These are phyloP conservation scores for Mycena venus DNA, from an alignment of 768 basidiomycete genomes.

Conservation along the genomic window DNA sequence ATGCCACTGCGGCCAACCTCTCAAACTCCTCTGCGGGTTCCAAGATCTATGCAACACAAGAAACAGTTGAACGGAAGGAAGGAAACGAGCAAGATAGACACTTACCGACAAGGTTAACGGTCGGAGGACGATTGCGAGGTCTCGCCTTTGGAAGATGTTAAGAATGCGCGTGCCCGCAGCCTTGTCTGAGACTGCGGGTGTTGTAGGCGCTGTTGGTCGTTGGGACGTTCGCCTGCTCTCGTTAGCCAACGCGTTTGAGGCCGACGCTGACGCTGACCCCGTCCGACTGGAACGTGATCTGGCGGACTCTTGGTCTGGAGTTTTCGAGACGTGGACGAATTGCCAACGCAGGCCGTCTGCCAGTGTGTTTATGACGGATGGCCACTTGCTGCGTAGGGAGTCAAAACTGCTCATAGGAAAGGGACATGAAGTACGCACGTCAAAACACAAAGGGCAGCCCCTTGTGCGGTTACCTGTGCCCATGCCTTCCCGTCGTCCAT, in stretches of 20 bases:
- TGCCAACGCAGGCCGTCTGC: not conserved
- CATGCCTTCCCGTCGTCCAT: not conserved
- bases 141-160: not conserved
- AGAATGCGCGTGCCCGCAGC: not conserved
- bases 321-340: not conserved
- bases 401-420: not conserved
- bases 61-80: not conserved
- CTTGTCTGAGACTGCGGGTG: not conserved
- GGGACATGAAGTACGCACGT: not conserved
- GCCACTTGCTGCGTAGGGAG: not conserved
- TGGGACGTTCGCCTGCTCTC: too few relatives aligned
- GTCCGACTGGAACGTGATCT: too few relatives aligned
- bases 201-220: too few relatives aligned
- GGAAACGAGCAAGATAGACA: not conserved
- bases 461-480: not conserved
- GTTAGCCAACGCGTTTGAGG: too few relatives aligned
- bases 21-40: not conserved
- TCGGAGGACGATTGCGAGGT: constrained; percentile 1
- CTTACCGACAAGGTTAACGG: not conserved
- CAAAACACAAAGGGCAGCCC: not conserved
- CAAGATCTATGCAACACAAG: not conserved
- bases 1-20: too few relatives aligned
- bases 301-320: not conserved
- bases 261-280: not conserved
- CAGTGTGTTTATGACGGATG: not conserved